phyloP scores from a whole-genome alignment of 192 early-diverging fungal genomes.

The Coemansia sp. region DNA sequence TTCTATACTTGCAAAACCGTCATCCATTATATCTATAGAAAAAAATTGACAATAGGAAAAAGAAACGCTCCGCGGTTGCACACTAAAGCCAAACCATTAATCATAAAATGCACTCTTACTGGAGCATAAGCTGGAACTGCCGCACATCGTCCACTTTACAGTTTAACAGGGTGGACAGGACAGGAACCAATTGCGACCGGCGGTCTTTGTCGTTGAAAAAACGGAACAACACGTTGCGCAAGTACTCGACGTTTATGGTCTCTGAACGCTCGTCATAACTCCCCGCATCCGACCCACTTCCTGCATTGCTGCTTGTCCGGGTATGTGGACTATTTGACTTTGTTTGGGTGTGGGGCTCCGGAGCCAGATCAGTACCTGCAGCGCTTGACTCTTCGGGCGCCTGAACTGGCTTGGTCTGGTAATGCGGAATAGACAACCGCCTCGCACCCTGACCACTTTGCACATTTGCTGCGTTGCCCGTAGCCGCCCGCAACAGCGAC shows the following conservation, averaged over 20 bases:
- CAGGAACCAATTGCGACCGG: constrained; percentile 64
- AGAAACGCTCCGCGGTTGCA: neutral
- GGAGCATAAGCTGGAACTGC: constrained; percentile 45
- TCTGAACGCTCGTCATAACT: constrained; percentile 7
- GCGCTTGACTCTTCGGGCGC: neutral
- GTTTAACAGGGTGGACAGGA: constrained; percentile 62
- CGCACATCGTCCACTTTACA: constrained; percentile 64
- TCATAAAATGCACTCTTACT: neutral
- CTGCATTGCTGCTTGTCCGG: constrained; percentile 27
- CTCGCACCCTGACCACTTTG: neutral
- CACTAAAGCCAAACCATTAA: neutral
- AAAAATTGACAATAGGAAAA: neutral
- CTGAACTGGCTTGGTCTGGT: constrained; percentile 4
- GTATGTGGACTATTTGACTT: constrained; percentile 14
- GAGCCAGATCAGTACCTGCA: neutral
- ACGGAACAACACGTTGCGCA: constrained; percentile 53
- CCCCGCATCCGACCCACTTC: constrained; percentile 18
- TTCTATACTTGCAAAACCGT: neutral
- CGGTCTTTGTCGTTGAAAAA: constrained; percentile 55
- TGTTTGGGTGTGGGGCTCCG: neutral
- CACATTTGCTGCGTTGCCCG: constrained; percentile 24
- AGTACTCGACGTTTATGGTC: constrained; percentile 51
- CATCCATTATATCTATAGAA: neutral
- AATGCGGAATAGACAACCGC: neutral
- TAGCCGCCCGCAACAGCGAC: constrained; percentile 49